phyloP scores from a whole-genome alignment of 2,329 filamentous ascomycete genomes.

The Talaromyces sp. region DNA sequence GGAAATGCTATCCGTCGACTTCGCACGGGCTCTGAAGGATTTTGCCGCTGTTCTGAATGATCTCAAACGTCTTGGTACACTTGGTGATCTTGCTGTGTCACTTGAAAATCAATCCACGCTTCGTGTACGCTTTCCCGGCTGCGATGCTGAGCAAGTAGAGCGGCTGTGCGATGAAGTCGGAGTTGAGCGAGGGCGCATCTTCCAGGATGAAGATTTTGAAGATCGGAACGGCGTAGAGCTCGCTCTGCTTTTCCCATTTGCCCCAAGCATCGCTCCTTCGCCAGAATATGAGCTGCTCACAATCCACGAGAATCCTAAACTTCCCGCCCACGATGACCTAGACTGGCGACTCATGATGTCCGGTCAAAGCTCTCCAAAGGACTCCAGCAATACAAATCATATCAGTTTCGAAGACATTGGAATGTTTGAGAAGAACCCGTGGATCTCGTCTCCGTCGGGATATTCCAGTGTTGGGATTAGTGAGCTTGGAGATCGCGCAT shows the following conservation, averaged over 20 bases:
- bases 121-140: constrained; percentile 83
- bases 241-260: constrained; percentile 80
- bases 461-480: constrained; percentile 55
- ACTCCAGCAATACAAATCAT: constrained; percentile 20
- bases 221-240: constrained; percentile 60
- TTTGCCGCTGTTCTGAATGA: constrained; percentile 74
- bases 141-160: constrained; percentile 77
- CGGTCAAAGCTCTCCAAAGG: constrained; percentile 24
- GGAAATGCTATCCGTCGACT: constrained; percentile 79
- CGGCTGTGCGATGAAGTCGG: constrained; percentile 78
- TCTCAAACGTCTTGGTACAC: constrained; percentile 64
- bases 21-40: constrained; percentile 79
- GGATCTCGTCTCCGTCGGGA: constrained; percentile 47
- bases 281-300: constrained; percentile 39
- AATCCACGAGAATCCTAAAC: constrained; percentile 30
- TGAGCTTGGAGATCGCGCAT: constrained; percentile 39
- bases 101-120: constrained; percentile 63
- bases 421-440: constrained; percentile 47
- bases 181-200: constrained; percentile 71
- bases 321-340: constrained; percentile 25
- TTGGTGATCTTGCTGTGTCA: constrained; percentile 79
- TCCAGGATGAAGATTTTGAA: constrained; percentile 74
- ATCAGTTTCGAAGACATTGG: constrained; percentile 37
- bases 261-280: constrained; percentile 52
- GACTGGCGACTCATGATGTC: constrained; percentile 56